Evolutionary conservation across 192 early-diverging fungal genomes (phyloP), one percentile per base, ranked within the genome.

Genomic region (Martensiomyces pterosporus): DNA sequence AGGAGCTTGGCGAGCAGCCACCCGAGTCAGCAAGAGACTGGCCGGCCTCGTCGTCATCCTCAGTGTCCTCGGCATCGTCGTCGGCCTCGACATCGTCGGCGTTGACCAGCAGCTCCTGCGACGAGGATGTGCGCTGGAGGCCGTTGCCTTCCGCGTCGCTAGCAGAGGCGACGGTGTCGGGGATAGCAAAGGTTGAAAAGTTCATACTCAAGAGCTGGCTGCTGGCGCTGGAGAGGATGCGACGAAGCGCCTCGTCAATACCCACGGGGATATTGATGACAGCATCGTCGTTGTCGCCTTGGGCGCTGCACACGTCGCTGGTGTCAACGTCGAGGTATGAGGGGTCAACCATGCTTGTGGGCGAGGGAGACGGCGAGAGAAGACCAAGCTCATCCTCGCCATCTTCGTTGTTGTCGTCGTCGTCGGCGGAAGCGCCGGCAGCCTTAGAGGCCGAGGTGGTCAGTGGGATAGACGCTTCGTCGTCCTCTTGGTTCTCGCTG

Each of bases 191-290:
- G 3, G 69, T 65, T 3, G 69, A 60, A 19, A 73, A 73, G 24
- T 61, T 65, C 13, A 64, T 52, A 51, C 69, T 58, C 38, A 73
- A 32, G 23, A 54, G 40, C 58, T 73, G 62, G 38, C 45, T 52
- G 46, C 45, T 73, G 22, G 47, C 50, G 63, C 55, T 65, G 16
- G 57, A 56, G 39, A 73, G 50, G 41, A 73, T 48, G 49, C 69
- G 69, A 10, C 62, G 57, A 1, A 73, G 57, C 14, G 69, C 63
- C 24, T 73, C 69, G 1, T 73, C 69, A 19, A 73, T 73, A 34
- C 42, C 64, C 10, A 54, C 46, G 15, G 69, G 63, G 13, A 64
- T 32, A 12, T 5, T 21, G 12, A 51, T 53, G 27, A 47, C 60
- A 35, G 57, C 26, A 4, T 60, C 50, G 33, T 55, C 52, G 40